A percentile compares a stretch with the other conserved stretches of the same genome.
These are phyloP conservation scores for Starmerella powellii DNA, from an alignment of 805 yeast species.

Conservation along the genomic window DNA sequence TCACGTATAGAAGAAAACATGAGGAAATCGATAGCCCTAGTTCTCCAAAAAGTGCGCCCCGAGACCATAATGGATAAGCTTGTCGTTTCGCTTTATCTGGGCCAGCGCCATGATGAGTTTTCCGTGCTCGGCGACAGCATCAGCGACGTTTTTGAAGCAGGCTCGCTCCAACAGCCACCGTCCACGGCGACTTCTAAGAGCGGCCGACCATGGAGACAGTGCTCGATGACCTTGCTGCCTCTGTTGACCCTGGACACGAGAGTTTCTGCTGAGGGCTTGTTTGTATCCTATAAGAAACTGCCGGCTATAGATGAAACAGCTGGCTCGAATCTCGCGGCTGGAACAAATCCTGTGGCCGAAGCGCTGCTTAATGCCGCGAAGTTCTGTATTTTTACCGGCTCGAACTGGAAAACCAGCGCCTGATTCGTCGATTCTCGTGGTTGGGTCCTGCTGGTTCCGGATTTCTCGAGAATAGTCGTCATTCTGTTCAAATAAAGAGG, in stretches of 20 bases:
- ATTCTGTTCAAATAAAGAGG: too few species aligned
- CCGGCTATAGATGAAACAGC: background rate
- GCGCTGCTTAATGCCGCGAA: slow-evolving; percentile 12
- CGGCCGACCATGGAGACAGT: slow-evolving; percentile 16
- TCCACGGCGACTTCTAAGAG: background rate
- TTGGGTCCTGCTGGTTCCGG: too few species aligned
- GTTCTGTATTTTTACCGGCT: slow-evolving; percentile 13
- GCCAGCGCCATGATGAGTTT: background rate
- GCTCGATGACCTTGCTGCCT: slow-evolving; percentile 4
- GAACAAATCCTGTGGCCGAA: background rate
- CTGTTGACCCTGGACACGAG: too few species aligned
- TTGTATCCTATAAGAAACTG: background rate
- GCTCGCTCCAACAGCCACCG: background rate
- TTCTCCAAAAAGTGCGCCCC: background rate
- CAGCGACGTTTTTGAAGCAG: slow-evolving; percentile 4
- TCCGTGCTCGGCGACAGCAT: slow-evolving; percentile 8
- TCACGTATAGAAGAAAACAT: background rate
- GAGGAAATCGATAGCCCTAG: slow-evolving; percentile 3
- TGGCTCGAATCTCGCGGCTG: too few species aligned
- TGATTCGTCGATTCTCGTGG: too few species aligned
- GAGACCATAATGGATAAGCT: slow-evolving; percentile 5
- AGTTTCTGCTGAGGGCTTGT: background rate
- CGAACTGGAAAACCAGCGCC: slow-evolving; percentile 7
- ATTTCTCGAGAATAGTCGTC: too few species aligned
- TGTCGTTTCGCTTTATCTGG: slow-evolving; percentile 7